phyloP scores from a whole-genome alignment of 345 rosid genomes.

The Corchorus olitorius region DNA sequence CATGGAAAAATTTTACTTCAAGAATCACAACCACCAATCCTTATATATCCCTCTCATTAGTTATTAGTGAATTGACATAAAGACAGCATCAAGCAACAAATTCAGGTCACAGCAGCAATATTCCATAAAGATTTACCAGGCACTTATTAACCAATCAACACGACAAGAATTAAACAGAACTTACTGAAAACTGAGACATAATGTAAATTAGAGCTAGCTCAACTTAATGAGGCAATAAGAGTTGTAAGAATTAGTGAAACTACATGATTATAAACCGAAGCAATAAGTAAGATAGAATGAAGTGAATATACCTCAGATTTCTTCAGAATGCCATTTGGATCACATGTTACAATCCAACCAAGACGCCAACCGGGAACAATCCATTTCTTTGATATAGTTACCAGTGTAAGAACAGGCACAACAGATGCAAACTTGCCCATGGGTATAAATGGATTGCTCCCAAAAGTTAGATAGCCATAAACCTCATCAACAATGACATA shows the following conservation, averaged over 20 bases:
- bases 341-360: conserved; percentile 64
- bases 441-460: conserved; percentile 57
- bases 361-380: conserved; percentile 77
- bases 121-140: not conserved
- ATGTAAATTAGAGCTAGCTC: not conserved
- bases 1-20: not conserved
- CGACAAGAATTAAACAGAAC: not conserved
- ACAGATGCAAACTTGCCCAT: conserved; percentile 64
- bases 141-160: not conserved
- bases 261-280: not conserved
- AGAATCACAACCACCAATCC: not conserved
- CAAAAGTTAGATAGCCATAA: conserved; percentile 56
- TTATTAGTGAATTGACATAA: not conserved
- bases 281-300: not conserved
- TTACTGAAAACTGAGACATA: not conserved
- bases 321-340: conserved; percentile 49
- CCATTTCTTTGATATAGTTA: conserved; percentile 77
- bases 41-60: not conserved
- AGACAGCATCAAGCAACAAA: not conserved
- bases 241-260: not conserved
- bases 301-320: conserved; percentile 40
- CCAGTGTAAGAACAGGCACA: conserved; percentile 58
- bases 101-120: not conserved
- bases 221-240: not conserved
- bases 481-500: conserved; percentile 73